phyloP scores from a whole-genome alignment of 441 rosid species.

The Adansonia grandidieri region DNA sequence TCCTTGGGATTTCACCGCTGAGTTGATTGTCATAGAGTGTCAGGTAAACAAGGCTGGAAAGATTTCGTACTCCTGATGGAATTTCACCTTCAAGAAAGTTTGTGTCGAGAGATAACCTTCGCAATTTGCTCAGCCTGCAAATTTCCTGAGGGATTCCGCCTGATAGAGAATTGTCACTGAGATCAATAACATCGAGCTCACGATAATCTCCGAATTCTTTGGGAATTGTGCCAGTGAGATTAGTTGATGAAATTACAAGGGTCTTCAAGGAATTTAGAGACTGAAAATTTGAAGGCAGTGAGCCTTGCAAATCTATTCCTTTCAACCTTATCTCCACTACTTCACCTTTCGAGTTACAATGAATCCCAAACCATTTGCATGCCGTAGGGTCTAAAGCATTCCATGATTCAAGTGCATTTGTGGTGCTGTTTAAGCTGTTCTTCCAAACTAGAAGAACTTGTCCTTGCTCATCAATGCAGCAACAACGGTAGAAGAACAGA shows the following conservation, averaged over 20 bases:
- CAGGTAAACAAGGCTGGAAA: slow-evolving; percentile 57
- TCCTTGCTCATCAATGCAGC: slow-evolving; percentile 67
- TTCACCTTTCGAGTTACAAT: slow-evolving; percentile 62
- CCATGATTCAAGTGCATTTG: slow-evolving; percentile 61
- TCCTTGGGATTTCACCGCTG: slow-evolving; percentile 66
- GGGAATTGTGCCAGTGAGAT: slow-evolving; percentile 75
- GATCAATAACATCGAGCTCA: slow-evolving; percentile 57
- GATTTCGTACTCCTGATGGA: slow-evolving; percentile 65
- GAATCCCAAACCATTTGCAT: slow-evolving; percentile 80
- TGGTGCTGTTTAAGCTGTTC: slow-evolving; percentile 55
- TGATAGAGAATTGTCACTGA: slow-evolving; percentile 73
- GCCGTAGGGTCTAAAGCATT: slow-evolving; percentile 51
- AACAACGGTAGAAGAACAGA: slow-evolving; percentile 48
- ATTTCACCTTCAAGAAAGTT: slow-evolving; percentile 81
- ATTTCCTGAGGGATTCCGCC: slow-evolving; percentile 72
- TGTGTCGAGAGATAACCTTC: slow-evolving; percentile 59
- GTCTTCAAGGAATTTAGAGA: slow-evolving; percentile 57
- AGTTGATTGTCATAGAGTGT: slow-evolving; percentile 81
- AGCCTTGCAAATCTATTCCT: slow-evolving; percentile 65
- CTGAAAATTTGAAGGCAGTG: slow-evolving; percentile 63
- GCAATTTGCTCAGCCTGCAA: slow-evolving; percentile 60
- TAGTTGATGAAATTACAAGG: slow-evolving; percentile 64
- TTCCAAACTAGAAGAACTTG: slow-evolving; percentile 83
- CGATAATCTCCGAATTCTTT: slow-evolving; percentile 63
- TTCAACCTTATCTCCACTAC: slow-evolving; percentile 63